These are phyloP conservation scores for Pythium vanterpoolii DNA, from an alignment of 352 stramenopile genomes.

Conservation along the genomic window DNA sequence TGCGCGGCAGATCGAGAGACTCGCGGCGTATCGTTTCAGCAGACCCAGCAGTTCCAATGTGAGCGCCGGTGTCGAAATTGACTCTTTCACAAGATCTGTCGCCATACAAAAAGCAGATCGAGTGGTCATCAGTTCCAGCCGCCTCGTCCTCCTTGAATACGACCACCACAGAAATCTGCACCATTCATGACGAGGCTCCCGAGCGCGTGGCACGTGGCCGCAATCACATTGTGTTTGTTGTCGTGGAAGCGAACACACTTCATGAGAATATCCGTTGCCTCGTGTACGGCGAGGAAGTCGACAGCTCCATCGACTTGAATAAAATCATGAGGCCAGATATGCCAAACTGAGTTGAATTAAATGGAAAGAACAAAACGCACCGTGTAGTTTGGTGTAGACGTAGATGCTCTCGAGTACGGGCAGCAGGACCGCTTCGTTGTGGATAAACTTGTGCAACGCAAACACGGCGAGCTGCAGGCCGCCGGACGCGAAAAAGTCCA, in stretches of 20 bases:
- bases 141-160: neutral
- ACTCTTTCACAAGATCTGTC: conserved; percentile 74
- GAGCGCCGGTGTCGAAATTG: conserved; percentile 44
- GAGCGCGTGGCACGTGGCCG: conserved; percentile 51
- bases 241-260: conserved; percentile 75
- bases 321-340: neutral
- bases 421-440: conserved; percentile 62
- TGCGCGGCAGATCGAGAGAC: conserved; percentile 43
- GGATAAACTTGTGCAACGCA: conserved; percentile 67
- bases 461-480: conserved; percentile 72
- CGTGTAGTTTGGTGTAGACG: conserved; percentile 72
- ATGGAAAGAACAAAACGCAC: conserved; percentile 22
- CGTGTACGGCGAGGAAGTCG: conserved; percentile 57
- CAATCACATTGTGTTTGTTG: conserved; percentile 73
- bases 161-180: conserved; percentile 16
- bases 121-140: neutral
- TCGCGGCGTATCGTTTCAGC: conserved; percentile 51
- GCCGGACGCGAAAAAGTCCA: conserved; percentile 59
- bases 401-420: conserved; percentile 63
- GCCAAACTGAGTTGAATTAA: neutral
- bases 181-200: conserved; percentile 75
- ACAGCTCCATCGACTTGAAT: conserved; percentile 52
- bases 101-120: neutral
- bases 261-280: conserved; percentile 59
- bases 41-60: conserved; percentile 54